These are phyloP conservation scores for Solidago caesia DNA, from an alignment of 129 eudicot genomes.

Conservation along the genomic window DNA sequence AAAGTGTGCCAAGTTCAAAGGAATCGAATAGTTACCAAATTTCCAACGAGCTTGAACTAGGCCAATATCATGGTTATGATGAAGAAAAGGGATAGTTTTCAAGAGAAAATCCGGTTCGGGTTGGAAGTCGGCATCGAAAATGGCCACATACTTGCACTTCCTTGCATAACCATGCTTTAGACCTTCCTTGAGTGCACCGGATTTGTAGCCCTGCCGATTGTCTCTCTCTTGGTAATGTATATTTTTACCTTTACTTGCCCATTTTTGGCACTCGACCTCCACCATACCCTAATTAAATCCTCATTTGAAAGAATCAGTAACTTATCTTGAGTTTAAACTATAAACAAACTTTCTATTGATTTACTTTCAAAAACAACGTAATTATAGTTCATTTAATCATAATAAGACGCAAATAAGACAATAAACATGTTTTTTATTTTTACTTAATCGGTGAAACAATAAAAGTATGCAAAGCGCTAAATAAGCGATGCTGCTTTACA, in stretches of 20 bases:
- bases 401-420: too few relatives aligned
- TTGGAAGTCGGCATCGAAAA: constrained; percentile 81
- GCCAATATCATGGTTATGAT: constrained; percentile 60
- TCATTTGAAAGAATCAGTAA: neutral
- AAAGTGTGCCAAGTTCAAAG: neutral
- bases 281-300: constrained; percentile 47
- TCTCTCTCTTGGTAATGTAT: constrained; percentile 62
- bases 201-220: constrained; percentile 80
- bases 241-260: constrained; percentile 67
- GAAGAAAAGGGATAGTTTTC: constrained; percentile 62
- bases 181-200: constrained; percentile 74
- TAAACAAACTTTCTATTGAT: too few relatives aligned
- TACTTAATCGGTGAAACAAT: too few relatives aligned
- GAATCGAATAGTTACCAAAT: constrained; percentile 41
- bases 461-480: too few relatives aligned
- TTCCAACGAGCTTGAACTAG: constrained; percentile 85
- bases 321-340: too few relatives aligned
- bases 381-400: too few relatives aligned
- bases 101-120: constrained; percentile 74
- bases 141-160: constrained; percentile 66
- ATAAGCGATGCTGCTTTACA: too few relatives aligned
- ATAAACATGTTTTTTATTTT: too few relatives aligned
- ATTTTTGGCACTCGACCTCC: constrained; percentile 63
- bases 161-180: constrained; percentile 50
- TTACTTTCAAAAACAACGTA: too few relatives aligned